These are phyloP conservation scores for Straminergon stramineum DNA, from an alignment of 225 moss, liverwort and hornwort genomes.

Conservation along the genomic window DNA sequence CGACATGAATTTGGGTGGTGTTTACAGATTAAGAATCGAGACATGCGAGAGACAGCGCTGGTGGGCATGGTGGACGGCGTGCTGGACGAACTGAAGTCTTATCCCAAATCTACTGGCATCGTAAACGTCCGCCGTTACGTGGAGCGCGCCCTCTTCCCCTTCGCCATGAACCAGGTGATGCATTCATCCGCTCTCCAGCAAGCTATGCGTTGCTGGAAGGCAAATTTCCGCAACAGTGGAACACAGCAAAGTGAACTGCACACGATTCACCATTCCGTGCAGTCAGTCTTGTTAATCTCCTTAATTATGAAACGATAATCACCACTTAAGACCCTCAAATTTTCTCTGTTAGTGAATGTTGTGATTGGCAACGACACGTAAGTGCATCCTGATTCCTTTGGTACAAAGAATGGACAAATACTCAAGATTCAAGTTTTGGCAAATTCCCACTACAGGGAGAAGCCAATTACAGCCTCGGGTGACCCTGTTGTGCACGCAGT, in stretches of 20 bases:
- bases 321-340: neutral
- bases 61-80: slow-evolving; percentile 27
- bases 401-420: neutral
- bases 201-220: neutral
- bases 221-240: neutral
- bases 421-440: neutral
- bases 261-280: neutral
- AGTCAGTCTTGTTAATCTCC: neutral
- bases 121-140: slow-evolving; percentile 41
- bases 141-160: slow-evolving; percentile 39
- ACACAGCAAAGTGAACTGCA: neutral
- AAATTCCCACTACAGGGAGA: neutral
- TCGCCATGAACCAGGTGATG: slow-evolving; percentile 41
- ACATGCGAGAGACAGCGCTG: slow-evolving; percentile 25
- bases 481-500: neutral
- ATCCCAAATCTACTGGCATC: slow-evolving; percentile 12
- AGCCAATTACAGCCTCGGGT: neutral
- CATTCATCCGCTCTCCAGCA: neutral
- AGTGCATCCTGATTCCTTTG: neutral
- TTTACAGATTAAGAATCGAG: slow-evolving; percentile 25
- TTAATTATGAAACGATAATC: too few species aligned
- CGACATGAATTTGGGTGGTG: neutral
- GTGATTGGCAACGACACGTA: neutral
- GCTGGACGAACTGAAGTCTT: slow-evolving; percentile 8
- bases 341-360: neutral